phyloP scores from a whole-genome alignment of 75 land plant species.

The Selaginella tamariscina region DNA sequence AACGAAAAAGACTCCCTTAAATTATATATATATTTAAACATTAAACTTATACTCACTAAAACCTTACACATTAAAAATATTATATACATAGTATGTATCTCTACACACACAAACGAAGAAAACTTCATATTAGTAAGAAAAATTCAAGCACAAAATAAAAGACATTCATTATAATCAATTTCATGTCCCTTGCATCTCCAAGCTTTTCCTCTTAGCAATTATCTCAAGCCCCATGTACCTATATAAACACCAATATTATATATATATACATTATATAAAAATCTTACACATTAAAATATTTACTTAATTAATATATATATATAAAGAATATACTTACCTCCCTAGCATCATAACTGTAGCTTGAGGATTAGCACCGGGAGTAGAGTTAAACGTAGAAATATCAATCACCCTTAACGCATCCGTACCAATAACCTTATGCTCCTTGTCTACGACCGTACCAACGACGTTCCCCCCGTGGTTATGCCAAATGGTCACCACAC shows the following conservation, averaged over 20 bases:
- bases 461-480: slow-evolving; percentile 14
- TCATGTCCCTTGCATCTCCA: neutral
- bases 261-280: neutral
- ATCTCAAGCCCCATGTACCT: neutral
- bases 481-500: slow-evolving; percentile 13
- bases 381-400: slow-evolving; percentile 6
- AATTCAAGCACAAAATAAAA: too few relatives aligned
- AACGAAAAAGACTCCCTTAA: too few relatives aligned
- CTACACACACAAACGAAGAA: too few relatives aligned
- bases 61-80: too few relatives aligned
- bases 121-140: too few relatives aligned
- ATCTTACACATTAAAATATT: too few relatives aligned
- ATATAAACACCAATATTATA: neutral
- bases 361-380: slow-evolving; percentile 18
- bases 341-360: slow-evolving; percentile 22
- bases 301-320: too few relatives aligned
- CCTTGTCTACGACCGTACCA: slow-evolving; percentile 14
- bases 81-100: too few relatives aligned
- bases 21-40: too few relatives aligned
- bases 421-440: slow-evolving; percentile 9
- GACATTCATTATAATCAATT: too few relatives aligned
- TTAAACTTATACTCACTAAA: too few relatives aligned
- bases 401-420: slow-evolving; percentile 14
- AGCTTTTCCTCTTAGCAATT: neutral
- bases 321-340: slow-evolving; percentile 11